A percentile compares a stretch with the other conserved stretches of the same genome.
Conservation (phyloP, 345 rosid species). For the Dimocarpus longan region DNA sequence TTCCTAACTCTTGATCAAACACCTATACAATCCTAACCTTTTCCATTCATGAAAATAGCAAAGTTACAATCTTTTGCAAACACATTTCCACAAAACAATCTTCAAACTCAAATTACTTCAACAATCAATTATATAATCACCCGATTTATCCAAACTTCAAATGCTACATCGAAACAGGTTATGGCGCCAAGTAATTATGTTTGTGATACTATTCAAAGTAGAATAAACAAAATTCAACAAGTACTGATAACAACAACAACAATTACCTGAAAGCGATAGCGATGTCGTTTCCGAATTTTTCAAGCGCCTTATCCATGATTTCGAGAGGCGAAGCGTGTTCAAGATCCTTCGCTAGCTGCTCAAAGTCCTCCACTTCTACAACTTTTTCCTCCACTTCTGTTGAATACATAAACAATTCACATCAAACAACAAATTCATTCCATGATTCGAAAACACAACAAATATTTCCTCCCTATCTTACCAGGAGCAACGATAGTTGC, state of each 20-base stretch:
- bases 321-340: slow-evolving; percentile 80
- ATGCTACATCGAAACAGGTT: too few species aligned
- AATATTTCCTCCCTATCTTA: slow-evolving; percentile 23
- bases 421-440: not conserved
- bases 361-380: slow-evolving; percentile 50
- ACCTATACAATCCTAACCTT: too few species aligned
- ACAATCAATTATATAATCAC: too few species aligned
- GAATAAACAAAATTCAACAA: not conserved
- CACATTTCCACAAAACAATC: too few species aligned
- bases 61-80: too few species aligned
- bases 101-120: too few species aligned
- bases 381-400: slow-evolving; percentile 65
- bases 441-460: not conserved
- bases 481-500: slow-evolving; percentile 69
- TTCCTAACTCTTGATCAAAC: too few species aligned
- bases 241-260: not conserved
- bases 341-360: slow-evolving; percentile 59
- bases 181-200: too few species aligned
- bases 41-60: too few species aligned
- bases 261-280: slow-evolving; percentile 93
- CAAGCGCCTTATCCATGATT: slow-evolving; percentile 88
- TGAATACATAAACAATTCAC: not conserved
- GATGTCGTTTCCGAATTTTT: slow-evolving; percentile 76
- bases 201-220: not conserved
- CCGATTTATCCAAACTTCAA: too few species aligned